Conservation (phyloP, 1,284 basidiomycete species). For the Omphalotus olearius region DNA sequence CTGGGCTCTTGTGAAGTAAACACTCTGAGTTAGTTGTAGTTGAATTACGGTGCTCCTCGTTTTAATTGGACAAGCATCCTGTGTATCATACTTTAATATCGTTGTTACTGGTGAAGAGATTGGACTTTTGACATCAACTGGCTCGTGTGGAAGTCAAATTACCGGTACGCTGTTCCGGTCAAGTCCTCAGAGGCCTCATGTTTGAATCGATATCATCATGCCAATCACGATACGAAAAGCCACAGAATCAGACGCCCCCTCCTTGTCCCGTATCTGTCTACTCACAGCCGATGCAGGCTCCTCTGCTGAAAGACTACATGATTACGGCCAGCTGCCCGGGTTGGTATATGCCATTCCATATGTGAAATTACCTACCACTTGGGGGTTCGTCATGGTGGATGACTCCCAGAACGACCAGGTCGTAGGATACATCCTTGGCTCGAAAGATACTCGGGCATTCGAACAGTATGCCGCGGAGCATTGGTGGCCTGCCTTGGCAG, state of each 20-base stretch:
- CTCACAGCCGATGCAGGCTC: slow-evolving; percentile 67
- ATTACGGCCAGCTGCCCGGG: slow-evolving; percentile 59
- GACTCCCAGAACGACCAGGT: slow-evolving; percentile 34
- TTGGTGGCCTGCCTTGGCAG: slow-evolving; percentile 57
- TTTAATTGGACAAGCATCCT: not conserved
- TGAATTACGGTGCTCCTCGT: not conserved
- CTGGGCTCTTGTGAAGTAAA: slow-evolving; percentile 50
- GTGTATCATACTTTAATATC: not conserved
- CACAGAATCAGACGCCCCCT: slow-evolving; percentile 46
- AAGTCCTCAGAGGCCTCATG: no score
- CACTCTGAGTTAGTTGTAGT: not conserved
- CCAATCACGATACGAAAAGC: slow-evolving; percentile 50
- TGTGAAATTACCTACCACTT: slow-evolving; percentile 59
- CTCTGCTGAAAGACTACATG: slow-evolving; percentile 59
- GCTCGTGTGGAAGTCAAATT: not conserved
- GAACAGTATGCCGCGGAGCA: slow-evolving; percentile 43
- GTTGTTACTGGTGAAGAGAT: not conserved
- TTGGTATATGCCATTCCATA: slow-evolving; percentile 72
- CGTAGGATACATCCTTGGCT: slow-evolving; percentile 60
- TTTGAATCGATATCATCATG: slow-evolving; percentile 35
- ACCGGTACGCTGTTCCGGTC: not conserved
- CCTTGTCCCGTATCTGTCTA: slow-evolving; percentile 67
- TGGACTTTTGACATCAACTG: not conserved
- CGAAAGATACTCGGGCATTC: slow-evolving; percentile 55
- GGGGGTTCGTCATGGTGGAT: slow-evolving; percentile 70